phyloP scores from a whole-genome alignment of 164 flowering plant species.

The Malania oleifera region DNA sequence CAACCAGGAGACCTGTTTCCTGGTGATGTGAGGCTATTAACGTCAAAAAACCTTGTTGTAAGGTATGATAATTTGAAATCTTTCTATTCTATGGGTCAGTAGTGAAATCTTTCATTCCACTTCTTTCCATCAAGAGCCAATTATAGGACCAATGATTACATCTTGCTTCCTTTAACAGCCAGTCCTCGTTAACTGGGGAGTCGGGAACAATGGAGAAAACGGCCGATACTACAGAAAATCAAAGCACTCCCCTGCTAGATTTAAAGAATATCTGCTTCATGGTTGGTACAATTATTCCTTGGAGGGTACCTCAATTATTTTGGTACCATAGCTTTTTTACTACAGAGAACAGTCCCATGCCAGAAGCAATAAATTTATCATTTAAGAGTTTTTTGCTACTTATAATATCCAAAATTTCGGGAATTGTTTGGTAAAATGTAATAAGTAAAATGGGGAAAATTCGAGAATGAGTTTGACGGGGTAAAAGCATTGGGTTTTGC shows the following conservation, averaged over 20 bases:
- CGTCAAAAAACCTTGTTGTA: constrained; percentile 66
- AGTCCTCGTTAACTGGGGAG: constrained; percentile 84
- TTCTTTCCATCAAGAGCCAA: constrained; percentile 8
- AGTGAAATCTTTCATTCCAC: constrained; percentile 13
- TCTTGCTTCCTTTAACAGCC: constrained; percentile 62
- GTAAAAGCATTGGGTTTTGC: too few relatives aligned
- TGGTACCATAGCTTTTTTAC: background rate
- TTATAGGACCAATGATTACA: constrained; percentile 27
- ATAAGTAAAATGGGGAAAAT: too few relatives aligned
- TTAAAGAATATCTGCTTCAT: constrained; percentile 76
- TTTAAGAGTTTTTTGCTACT: too few relatives aligned
- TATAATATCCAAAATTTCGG: too few relatives aligned
- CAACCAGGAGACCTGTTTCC: constrained; percentile 82
- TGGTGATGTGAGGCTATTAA: constrained; percentile 65
- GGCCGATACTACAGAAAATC: constrained; percentile 54
- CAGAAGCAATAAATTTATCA: background rate
- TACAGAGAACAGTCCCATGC: background rate
- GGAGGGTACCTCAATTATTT: too few relatives aligned
- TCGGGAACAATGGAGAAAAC: constrained; percentile 57
- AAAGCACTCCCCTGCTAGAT: constrained; percentile 61
- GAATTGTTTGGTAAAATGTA: too few relatives aligned
- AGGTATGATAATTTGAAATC: constrained; percentile 36
- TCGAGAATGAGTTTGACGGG: too few relatives aligned
- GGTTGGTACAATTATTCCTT: constrained; percentile 34
- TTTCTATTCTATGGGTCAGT: background rate